Evolutionary conservation across 306 rosid genomes (phyloP).

Genomic region (Vachellia collinsii): DNA sequence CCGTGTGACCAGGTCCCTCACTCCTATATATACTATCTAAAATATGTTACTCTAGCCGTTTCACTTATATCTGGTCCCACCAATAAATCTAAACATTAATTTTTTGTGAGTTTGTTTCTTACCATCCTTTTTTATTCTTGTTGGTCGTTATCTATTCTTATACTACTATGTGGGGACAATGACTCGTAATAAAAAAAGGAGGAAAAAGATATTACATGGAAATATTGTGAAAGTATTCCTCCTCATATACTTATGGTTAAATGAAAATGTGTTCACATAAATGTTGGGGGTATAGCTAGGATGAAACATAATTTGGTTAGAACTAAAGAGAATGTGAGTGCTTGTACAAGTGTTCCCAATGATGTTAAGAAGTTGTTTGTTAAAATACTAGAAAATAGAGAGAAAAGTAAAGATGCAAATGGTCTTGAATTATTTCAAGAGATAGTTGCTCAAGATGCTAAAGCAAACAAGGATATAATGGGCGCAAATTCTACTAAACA

Average conservation of each 20-base stretch:
- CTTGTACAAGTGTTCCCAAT: not conserved
- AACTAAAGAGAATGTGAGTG: not conserved
- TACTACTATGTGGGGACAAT: no score
- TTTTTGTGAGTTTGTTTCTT: no score
- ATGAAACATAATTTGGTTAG: constrained; percentile 2
- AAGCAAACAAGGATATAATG: not conserved
- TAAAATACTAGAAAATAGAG: not conserved
- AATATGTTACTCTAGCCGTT: no score
- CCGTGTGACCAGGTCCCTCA: no score
- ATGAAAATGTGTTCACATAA: not conserved
- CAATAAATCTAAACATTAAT: no score
- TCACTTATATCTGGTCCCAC: no score
- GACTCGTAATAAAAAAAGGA: not conserved
- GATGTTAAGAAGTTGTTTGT: not conserved
- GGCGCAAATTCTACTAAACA: not conserved
- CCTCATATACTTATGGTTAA: not conserved
- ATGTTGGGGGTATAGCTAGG: not conserved
- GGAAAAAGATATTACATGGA: not conserved
- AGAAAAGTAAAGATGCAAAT: not conserved
- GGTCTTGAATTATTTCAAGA: no score
- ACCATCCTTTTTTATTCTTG: no score
- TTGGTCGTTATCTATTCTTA: no score
- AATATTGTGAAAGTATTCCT: not conserved
- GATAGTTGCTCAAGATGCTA: no score
- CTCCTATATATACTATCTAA: no score